Base-by-base conservation (phyloP, 345 rosid species). In the Microthlaspi erraticum region DNA sequence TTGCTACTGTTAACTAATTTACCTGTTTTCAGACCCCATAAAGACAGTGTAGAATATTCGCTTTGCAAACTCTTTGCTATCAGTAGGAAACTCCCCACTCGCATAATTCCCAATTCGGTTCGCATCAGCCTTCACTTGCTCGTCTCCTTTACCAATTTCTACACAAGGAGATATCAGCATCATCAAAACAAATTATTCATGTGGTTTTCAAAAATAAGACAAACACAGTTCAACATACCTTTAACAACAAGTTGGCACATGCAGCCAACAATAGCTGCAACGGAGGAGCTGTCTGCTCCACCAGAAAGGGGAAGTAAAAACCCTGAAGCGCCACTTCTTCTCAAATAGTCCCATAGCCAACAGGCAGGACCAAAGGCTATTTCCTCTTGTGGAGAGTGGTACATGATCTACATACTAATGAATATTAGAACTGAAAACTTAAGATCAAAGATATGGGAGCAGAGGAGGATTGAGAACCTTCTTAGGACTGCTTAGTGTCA, bases 11-110 rank as follows among this genome's bases (percentile, higher is more conserved):
- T 41, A 19, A 76, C 29, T 16, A 73, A 10, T 75, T 56, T 58
- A 94, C 99, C 99, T 94, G 80, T 92, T 94, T 80, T 94, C 98
- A 64, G 97, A 76, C 5, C 97, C 98, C 98, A 94, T 94, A 76
- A 74, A 94, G 31, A 94, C 91, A 1, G 98, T 94, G 78, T 87
- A 94, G 78, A 94, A 94, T 83, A 94, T 73, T 34, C 97, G 85
- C 66, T 83, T 89, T 20, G 99, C 93, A 59, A 94, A 89, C 84
- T 91, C 98, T 85, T 82, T 92, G 86, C 92, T 87, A 73, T 89
- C 96, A 16, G 82, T 82, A 34, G 99, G 99, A 82, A 79, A 89
- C 60, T 82, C 77, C 37, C 93, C 97, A 78, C 83, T 77, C 2
- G 71, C 38, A 55, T 91, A 91, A 70, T 77, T 81, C 55, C 99